Conservation (phyloP, 2,329 filamentous ascomycete genomes). For the Aspergillus sp. region DNA sequence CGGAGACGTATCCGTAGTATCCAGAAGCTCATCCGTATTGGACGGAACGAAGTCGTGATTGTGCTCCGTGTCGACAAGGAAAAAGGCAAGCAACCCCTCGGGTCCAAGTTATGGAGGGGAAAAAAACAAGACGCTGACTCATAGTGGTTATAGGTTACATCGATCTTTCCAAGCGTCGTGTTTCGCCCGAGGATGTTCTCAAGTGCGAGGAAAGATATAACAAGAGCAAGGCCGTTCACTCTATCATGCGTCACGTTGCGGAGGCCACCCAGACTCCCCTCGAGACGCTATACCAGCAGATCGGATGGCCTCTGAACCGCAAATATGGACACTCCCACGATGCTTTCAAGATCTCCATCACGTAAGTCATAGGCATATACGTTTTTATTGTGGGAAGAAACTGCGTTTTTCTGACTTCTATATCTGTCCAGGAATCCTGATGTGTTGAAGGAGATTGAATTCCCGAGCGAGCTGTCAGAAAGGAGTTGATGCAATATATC, state of each 20-base stretch:
- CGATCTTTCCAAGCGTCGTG: conserved; percentile 95
- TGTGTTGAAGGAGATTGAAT: conserved; percentile 87
- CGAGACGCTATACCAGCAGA: conserved; percentile 84
- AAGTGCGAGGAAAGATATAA: conserved; percentile 99
- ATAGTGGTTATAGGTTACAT: conserved; percentile 62
- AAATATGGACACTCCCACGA: conserved; percentile 95
- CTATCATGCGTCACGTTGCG: conserved; percentile 96
- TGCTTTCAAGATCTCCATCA: conserved; percentile 98
- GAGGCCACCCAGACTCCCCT: conserved; percentile 95
- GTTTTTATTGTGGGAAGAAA: not conserved
- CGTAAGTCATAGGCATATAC: conserved; percentile 47
- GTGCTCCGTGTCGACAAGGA: conserved; percentile 99
- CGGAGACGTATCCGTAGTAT: conserved; percentile 97
- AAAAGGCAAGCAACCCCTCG: conserved; percentile 56
- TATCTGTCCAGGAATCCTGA: conserved; percentile 66
- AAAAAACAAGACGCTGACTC: conserved; percentile 11
- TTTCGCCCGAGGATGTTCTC: conserved; percentile 92
- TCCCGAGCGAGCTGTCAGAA: conserved; percentile 78
- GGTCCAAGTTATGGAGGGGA: not conserved
- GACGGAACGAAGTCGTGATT: conserved; percentile 96
- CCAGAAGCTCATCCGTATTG: conserved; percentile 96
- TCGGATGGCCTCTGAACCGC: conserved; percentile 95
- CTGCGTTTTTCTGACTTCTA: conserved; percentile 3
- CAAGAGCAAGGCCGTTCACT: conserved; percentile 99
- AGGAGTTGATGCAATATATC: conserved; percentile 92